Conservation (phyloP, 2,329 filamentous ascomycete species). For the Phialophora tarda region DNA sequence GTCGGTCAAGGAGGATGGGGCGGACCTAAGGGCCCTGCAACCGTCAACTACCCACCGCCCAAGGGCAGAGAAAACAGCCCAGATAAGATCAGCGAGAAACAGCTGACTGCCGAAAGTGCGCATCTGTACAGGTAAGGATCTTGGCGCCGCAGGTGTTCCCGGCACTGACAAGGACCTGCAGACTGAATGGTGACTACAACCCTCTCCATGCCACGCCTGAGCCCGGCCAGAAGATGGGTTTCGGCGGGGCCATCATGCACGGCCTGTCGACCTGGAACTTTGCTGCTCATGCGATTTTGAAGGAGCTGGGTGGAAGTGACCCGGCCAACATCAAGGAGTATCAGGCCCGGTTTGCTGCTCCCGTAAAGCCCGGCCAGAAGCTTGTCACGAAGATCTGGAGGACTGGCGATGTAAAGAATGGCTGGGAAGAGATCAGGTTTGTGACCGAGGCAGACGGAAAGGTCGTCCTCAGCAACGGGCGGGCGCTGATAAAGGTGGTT, state of each 20-base stretch:
- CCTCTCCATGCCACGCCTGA: constrained; percentile 87
- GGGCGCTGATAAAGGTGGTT: constrained; percentile 74
- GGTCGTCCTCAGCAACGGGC: constrained; percentile 84
- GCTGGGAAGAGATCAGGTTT: constrained; percentile 84
- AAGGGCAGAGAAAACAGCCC: constrained; percentile 65
- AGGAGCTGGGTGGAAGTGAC: constrained; percentile 74
- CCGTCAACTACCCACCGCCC: constrained; percentile 77
- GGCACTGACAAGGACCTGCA: constrained; percentile 40
- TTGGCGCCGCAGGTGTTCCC: background rate
- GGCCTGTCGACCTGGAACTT: constrained; percentile 88
- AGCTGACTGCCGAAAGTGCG: constrained; percentile 74
- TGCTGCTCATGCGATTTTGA: constrained; percentile 73
- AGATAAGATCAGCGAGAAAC: constrained; percentile 71
- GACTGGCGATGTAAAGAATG: constrained; percentile 68
- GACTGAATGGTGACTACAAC: constrained; percentile 93
- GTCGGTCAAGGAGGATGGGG: constrained; percentile 84
- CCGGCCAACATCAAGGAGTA: constrained; percentile 85
- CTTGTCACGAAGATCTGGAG: constrained; percentile 81
- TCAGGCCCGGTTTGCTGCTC: constrained; percentile 84
- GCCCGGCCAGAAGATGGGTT: constrained; percentile 86
- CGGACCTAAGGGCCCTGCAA: constrained; percentile 85
- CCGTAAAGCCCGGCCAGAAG: constrained; percentile 82
- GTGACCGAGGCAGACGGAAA: constrained; percentile 79
- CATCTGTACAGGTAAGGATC: constrained; percentile 68
- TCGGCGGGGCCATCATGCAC: constrained; percentile 86